Evolutionary conservation across 78 protist species (phyloP).

Genomic region (Dictyostelium brefeldianum): DNA sequence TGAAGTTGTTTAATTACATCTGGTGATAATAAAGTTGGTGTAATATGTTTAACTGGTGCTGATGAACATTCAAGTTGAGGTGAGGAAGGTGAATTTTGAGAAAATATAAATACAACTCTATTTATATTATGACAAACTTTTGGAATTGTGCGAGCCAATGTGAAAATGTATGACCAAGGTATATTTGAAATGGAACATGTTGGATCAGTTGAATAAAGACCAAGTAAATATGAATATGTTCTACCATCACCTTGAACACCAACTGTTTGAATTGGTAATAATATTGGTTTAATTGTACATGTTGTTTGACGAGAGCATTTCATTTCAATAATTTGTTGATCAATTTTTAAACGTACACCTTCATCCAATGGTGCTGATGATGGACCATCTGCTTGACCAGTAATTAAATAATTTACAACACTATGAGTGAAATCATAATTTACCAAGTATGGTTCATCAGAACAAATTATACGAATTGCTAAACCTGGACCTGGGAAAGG

Average conservation of each 20-base stretch:
- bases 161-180: conserved; percentile 74
- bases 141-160: conserved; percentile 89
- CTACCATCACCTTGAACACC: conserved; percentile 98
- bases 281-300: conserved; percentile 38
- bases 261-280: conserved; percentile 94
- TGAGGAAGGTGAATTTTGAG: background rate
- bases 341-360: background rate
- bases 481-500: conserved; percentile 99
- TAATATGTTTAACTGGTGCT: conserved; percentile 58
- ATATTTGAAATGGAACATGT: background rate
- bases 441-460: conserved; percentile 80
- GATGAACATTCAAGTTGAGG: background rate
- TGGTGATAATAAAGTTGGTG: conserved; percentile 83
- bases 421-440: conserved; percentile 45
- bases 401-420: conserved; percentile 30
- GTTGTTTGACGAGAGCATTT: background rate
- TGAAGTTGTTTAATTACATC: conserved; percentile 87
- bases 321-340: conserved; percentile 33
- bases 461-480: conserved; percentile 95
- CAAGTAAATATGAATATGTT: conserved; percentile 88
- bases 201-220: conserved; percentile 51
- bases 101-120: conserved; percentile 87
- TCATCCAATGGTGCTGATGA: background rate
- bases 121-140: conserved; percentile 91
- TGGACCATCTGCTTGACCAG: background rate